Base-by-base conservation (phyloP, 768 basidiomycete genomes). In the Termitomyces sp. region DNA sequence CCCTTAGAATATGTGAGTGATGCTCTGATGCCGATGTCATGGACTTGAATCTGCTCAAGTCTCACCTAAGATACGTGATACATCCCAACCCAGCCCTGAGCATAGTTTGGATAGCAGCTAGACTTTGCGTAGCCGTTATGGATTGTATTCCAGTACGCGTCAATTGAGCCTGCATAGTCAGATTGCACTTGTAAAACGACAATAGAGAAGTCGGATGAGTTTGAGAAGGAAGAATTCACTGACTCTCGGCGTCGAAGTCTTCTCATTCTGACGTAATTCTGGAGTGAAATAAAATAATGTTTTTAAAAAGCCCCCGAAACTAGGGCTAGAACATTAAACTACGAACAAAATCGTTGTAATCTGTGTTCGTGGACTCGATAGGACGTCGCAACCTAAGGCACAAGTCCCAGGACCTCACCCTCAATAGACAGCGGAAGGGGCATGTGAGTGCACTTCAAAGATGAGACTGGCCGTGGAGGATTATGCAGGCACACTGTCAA, bases 41-140 rank as follows among this genome's bases (percentile, higher is more conserved):
- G 48, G 50, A 50, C 21, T 14, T 35, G 17, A 17, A 37, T 3
- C 28, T 10, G 41, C 57, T 33, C 37, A 17, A 7, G 15, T 15
- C 15, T 38, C 61, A 84, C 89, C 89, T 82, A 56, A 92, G 70
- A 68, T 85, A 92, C 15, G 88, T 82, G 54, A 92, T 88, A 54
- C 87, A 87, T 0, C 87, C 87, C 44, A 92, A 68, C 10, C 87
- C 86, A 9, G 89, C 87, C 58, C 77, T 78, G 6, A 92, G 72
- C 43, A 92, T 73, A 11, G 87, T 89, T 64, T 91, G 81, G 11
- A 91, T 81, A 19, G 84, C 83, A 42, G 80, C 78, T 52, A 90
- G 70, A 64, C 89, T 91, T 59, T 88, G 86, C 3, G 72, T 73
- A 15, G 73, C 76, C 31, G 71, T 83, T 31, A 84, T 76, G n/a